These are phyloP conservation scores for Sutorius australiensis DNA, from an alignment of 768 basidiomycete genomes.

Conservation along the genomic window DNA sequence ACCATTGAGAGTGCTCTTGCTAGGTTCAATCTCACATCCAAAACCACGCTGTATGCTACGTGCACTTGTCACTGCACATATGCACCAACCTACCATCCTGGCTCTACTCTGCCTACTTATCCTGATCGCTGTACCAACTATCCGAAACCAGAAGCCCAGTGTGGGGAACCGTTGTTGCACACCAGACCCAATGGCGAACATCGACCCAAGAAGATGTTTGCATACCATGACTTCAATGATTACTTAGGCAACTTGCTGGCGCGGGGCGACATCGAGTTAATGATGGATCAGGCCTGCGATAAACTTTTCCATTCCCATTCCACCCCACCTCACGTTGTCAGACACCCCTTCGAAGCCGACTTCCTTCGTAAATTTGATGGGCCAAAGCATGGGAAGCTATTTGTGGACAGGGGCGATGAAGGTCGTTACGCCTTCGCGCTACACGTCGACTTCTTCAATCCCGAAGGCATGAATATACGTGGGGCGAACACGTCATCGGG, in stretches of 20 bases:
- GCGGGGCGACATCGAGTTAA: neutral
- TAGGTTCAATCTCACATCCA: neutral
- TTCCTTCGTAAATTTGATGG: constrained; percentile 30
- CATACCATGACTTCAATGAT: constrained; percentile 11
- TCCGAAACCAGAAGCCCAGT: neutral
- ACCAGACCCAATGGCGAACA: neutral
- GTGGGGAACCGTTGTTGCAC: neutral
- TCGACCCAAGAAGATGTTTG: neutral
- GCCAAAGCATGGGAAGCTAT: constrained; percentile 3
- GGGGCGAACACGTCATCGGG: constrained; percentile 25
- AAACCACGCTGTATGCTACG: neutral
- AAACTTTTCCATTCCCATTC: neutral
- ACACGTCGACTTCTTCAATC: constrained; percentile 36
- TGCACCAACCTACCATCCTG: neutral
- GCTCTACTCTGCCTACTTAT: neutral
- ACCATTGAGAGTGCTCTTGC: neutral
- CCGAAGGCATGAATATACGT: constrained; percentile 20
- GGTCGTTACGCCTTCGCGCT: constrained; percentile 31
- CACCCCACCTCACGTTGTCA: neutral
- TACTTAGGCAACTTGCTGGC: constrained; percentile 1
- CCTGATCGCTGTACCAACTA: neutral
- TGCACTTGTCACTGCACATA: constrained; percentile 8
- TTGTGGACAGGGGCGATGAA: constrained; percentile 14
- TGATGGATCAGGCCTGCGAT: neutral
- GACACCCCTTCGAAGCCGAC: constrained; percentile 10